Evolutionary conservation across 805 yeast species (phyloP).

Genomic region (Kodamaea sagamina): DNA sequence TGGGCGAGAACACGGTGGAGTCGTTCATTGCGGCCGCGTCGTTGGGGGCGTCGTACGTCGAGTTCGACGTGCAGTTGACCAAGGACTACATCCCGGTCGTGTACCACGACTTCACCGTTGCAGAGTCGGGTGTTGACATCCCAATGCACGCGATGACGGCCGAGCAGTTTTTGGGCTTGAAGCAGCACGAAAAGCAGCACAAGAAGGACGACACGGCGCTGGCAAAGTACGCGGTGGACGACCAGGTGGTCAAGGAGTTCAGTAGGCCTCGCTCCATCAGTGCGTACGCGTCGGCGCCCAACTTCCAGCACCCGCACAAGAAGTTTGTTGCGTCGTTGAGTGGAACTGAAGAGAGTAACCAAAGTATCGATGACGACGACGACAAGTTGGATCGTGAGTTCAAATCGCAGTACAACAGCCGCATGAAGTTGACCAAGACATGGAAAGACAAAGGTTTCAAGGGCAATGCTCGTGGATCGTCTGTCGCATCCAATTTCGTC

Average conservation of each 20-base stretch:
- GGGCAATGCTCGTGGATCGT: conserved; percentile 87
- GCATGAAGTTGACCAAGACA: conserved; percentile 86
- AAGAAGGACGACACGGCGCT: conserved; percentile 11
- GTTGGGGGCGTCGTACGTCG: conserved; percentile 93
- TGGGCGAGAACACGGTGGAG: conserved; percentile 94
- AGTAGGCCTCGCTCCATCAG: conserved; percentile 41
- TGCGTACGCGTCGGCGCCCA: conserved; percentile 38
- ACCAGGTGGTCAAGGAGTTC: conserved; percentile 34
- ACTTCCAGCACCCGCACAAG: conserved; percentile 19
- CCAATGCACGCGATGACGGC: conserved; percentile 92
- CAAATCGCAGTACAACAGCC: conserved; percentile 46
- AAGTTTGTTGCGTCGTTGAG: conserved; percentile 8
- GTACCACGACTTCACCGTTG: conserved; percentile 91
- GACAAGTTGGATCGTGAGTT: conserved; percentile 43
- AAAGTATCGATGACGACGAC: conserved; percentile 16
- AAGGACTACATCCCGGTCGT: conserved; percentile 90
- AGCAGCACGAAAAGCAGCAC: conserved; percentile 24
- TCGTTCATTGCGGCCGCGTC: conserved; percentile 96
- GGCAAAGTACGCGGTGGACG: conserved; percentile 34
- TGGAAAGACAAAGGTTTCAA: conserved; percentile 84
- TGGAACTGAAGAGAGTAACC: background rate
- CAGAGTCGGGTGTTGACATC: conserved; percentile 93
- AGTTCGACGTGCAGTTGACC: conserved; percentile 93
- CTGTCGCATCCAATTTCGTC: conserved; percentile 89
- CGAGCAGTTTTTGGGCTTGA: conserved; percentile 78